Conservation (phyloP, 164 flowering plant species). For the Nymphaea thermarum region DNA sequence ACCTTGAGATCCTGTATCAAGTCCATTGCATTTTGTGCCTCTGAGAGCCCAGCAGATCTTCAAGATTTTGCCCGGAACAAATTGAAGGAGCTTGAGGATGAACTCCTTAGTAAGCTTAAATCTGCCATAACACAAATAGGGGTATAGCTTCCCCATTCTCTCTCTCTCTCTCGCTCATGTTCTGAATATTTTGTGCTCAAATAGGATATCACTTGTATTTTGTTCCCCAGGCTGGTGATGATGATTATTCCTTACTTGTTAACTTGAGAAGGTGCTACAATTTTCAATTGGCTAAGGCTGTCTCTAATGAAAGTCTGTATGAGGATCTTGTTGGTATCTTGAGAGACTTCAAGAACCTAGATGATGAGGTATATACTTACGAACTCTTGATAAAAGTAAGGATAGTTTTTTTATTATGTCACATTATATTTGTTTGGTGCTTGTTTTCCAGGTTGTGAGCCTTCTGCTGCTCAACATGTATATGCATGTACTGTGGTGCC, state of each 20-base stretch:
- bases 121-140: slow-evolving; percentile 62
- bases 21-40: slow-evolving; percentile 62
- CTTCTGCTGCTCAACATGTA: slow-evolving; percentile 85
- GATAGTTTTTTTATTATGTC: not conserved
- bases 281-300: slow-evolving; percentile 66
- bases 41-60: slow-evolving; percentile 76
- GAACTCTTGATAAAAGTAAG: not conserved
- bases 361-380: slow-evolving; percentile 59
- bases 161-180: not conserved
- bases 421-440: not conserved
- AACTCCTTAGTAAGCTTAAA: slow-evolving; percentile 57
- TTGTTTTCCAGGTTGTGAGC: slow-evolving; percentile 47
- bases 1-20: slow-evolving; percentile 80
- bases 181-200: not conserved
- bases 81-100: slow-evolving; percentile 84
- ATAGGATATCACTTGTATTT: not conserved
- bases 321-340: slow-evolving; percentile 43
- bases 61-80: slow-evolving; percentile 70
- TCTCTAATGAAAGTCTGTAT: slow-evolving; percentile 52
- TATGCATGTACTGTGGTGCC: slow-evolving; percentile 76
- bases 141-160: slow-evolving; percentile 27
- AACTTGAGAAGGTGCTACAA: slow-evolving; percentile 87
- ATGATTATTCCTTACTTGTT: slow-evolving; percentile 87
- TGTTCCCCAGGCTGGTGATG: slow-evolving; percentile 68
- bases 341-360: slow-evolving; percentile 33